Conservation (phyloP, 2,329 filamentous ascomycete genomes). For the Nigrograna mackinnonii region DNA sequence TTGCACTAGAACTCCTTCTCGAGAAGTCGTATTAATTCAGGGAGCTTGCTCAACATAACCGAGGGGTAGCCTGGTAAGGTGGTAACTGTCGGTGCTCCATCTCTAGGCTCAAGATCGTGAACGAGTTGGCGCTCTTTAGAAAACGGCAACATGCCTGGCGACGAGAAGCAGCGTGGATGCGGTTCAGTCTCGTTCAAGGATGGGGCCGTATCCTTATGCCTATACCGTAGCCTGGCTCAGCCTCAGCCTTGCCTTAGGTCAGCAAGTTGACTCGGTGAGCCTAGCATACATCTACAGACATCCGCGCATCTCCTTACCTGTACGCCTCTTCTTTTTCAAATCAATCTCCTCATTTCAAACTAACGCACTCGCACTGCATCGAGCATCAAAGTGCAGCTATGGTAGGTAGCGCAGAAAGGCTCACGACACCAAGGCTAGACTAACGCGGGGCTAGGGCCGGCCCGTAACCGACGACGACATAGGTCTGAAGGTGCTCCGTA, state of each 20-base stretch:
- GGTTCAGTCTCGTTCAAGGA: no score
- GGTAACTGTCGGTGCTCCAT: not conserved
- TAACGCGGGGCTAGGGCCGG: constrained; percentile 15
- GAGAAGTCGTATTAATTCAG: not conserved
- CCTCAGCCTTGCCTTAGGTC: no score
- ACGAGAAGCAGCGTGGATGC: no score
- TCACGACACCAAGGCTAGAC: constrained; percentile 6
- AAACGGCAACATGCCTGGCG: not conserved
- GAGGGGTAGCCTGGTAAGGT: not conserved
- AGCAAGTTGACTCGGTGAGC: no score
- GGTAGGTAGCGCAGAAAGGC: constrained; percentile 7
- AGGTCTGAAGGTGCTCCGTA: constrained; percentile 21
- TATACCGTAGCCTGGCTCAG: no score
- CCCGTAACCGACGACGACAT: constrained; percentile 21
- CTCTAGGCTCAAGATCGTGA: not conserved
- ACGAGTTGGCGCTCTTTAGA: not conserved
- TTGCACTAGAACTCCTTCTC: constrained; percentile 12
- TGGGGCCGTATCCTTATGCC: no score
- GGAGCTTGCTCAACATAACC: not conserved
- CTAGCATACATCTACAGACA: no score
- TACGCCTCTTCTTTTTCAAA: no score
- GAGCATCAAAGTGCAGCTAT: constrained; percentile 7
- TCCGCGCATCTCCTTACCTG: no score
- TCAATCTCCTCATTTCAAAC: no score
- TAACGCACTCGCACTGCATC: no score